These are phyloP conservation scores for Yarrowia deformans DNA, from an alignment of 805 yeast species.

Conservation along the genomic window DNA sequence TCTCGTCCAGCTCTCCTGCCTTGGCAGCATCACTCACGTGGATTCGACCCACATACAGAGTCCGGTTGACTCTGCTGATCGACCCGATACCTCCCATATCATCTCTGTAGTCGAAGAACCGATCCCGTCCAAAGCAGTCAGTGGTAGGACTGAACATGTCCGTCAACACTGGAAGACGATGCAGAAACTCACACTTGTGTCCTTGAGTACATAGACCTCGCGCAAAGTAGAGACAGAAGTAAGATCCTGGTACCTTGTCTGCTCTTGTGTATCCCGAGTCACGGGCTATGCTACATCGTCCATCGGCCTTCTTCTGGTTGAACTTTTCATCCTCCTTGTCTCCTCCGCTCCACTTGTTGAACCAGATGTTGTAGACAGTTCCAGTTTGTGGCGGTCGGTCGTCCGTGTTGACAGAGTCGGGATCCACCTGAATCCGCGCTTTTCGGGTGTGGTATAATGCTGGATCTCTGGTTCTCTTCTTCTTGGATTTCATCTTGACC, in stretches of 20 bases:
- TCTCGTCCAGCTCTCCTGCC: slow-evolving; percentile 51
- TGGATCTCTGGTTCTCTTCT: slow-evolving; percentile 31
- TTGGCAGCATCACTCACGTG: slow-evolving; percentile 51
- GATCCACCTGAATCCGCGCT: slow-evolving; percentile 79
- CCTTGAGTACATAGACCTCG: slow-evolving; percentile 89
- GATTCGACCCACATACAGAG: slow-evolving; percentile 75
- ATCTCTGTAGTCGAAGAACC: slow-evolving; percentile 79
- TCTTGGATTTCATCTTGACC: slow-evolving; percentile 15
- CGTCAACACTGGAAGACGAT: slow-evolving; percentile 68
- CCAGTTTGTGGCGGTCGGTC: slow-evolving; percentile 83
- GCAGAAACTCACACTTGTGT: slow-evolving; percentile 74
- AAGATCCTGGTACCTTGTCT: slow-evolving; percentile 57
- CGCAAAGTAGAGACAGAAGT: slow-evolving; percentile 83
- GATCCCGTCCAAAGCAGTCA: slow-evolving; percentile 94
- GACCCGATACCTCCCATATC: slow-evolving; percentile 96
- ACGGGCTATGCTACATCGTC: slow-evolving; percentile 61
- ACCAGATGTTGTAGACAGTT: slow-evolving; percentile 85
- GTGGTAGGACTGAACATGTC: slow-evolving; percentile 69
- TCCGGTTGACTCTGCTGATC: slow-evolving; percentile 69
- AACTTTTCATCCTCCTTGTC: slow-evolving; percentile 54
- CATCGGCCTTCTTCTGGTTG: slow-evolving; percentile 59
- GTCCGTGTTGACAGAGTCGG: slow-evolving; percentile 61
- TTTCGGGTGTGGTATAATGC: slow-evolving; percentile 50
- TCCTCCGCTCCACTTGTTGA: slow-evolving; percentile 85
- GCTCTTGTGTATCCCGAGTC: slow-evolving; percentile 84